Evolutionary conservation across 148 eudicot species (phyloP), one percentile per base, ranked within the genome.

Genomic region (Hydrangea macrophylla): DNA sequence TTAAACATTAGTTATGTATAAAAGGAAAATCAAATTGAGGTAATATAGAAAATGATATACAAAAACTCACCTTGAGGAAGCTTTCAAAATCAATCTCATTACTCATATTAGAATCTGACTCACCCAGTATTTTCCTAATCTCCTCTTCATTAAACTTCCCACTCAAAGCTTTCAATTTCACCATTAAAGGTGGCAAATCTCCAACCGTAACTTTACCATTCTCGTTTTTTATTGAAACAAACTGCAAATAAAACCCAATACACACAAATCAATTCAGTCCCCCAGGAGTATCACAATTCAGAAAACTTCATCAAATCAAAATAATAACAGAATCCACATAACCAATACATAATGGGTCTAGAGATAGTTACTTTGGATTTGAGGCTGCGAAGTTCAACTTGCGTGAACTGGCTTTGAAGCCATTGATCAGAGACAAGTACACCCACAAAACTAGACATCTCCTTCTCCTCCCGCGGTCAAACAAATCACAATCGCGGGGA

Each of bases 351-450:
- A 24, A 45, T 40, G 55, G 60, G 40, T 13, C 5, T 5, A 10
- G 44, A 22, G 60, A 55, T 7, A 61, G 25, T 55, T 70, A 85
- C 92, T 62, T 80, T 84, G 69, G 82, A 71, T 62, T 75, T 80
- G 67, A 87, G 92, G 66, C 83, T 74, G 63, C 83, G 88, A 72
- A 87, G 85, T 69, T 84, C 83, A 12, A 75, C 92, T 71, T 87
- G 92, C 5, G 92, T 82, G 76, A 87, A 87, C 78, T 87, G 92
- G 77, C 83, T 87, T 63, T 87, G 86, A 71, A 87, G 88, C 88
- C 77, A 75, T 67, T 81, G 86, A 76, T 87, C 92, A 33, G 86
- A 79, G 44, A 87, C 78, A 58, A 73, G 75, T 61, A 87, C 85
- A 65, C 88, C 92, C 63, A 65, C 83, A 74, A 73, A 84, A 58